These are phyloP conservation scores for Xylariaceae sp. DNA, from an alignment of 2,329 filamentous ascomycete species.

Conservation along the genomic window DNA sequence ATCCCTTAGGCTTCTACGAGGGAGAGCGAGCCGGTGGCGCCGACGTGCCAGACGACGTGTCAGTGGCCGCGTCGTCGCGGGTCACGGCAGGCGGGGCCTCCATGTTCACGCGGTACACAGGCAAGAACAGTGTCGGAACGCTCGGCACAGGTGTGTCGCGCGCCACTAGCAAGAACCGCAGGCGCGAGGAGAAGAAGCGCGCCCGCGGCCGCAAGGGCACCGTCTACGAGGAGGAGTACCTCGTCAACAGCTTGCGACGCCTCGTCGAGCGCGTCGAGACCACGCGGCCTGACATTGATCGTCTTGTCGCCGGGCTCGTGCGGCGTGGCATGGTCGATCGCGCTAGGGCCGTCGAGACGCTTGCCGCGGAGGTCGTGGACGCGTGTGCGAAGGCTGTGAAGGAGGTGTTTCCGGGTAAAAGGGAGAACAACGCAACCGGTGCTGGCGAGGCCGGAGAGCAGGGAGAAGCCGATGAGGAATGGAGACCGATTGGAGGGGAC, in stretches of 20 bases:
- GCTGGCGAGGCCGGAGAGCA: constrained; percentile 32
- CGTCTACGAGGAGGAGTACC: constrained; percentile 97
- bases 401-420: constrained; percentile 68
- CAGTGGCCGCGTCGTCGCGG: constrained; percentile 81
- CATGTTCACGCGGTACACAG: constrained; percentile 91
- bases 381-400: constrained; percentile 70
- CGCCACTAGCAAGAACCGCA: constrained; percentile 85
- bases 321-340: constrained; percentile 87
- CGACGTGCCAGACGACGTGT: constrained; percentile 91
- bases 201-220: constrained; percentile 95
- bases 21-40: constrained; percentile 69
- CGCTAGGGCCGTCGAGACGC: constrained; percentile 76
- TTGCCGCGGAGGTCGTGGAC: constrained; percentile 76
- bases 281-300: constrained; percentile 73
- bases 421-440: constrained; percentile 5
- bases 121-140: constrained; percentile 70
- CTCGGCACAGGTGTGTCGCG: constrained; percentile 76
- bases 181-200: constrained; percentile 92
- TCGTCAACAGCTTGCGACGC: constrained; percentile 84
- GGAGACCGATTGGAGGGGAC: constrained; percentile 54
- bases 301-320: constrained; percentile 78
- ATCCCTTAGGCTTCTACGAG: constrained; percentile 89
- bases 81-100: constrained; percentile 81
- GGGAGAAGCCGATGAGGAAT: constrained; percentile 36
- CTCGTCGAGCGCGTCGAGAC: constrained; percentile 83